phyloP scores from a whole-genome alignment of 202 grass and related monocot species.

The Dendrocalamus latiflorus region DNA sequence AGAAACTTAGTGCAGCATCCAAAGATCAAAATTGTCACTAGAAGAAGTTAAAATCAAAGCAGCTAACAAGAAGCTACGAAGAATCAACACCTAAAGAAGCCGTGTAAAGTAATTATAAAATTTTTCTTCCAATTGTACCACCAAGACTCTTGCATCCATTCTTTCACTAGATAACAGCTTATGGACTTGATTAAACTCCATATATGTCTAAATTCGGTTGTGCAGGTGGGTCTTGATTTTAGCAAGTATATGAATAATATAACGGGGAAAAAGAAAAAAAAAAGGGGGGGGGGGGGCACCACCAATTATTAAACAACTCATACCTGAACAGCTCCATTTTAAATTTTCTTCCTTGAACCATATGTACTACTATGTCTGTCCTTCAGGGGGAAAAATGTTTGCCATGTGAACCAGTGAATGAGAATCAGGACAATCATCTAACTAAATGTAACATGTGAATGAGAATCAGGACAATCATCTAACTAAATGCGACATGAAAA shows the following conservation, averaged over 20 bases:
- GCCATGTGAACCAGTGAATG: not conserved
- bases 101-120: not conserved
- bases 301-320: not conserved
- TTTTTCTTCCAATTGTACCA: not conserved
- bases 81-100: not conserved
- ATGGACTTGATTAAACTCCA: too few species aligned
- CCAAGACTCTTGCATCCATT: not conserved
- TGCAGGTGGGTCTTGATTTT: not conserved
- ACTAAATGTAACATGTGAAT: too few species aligned
- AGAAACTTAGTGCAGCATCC: not conserved
- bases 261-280: not conserved
- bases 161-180: not conserved
- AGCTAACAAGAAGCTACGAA: not conserved
- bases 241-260: not conserved
- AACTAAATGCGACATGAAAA: not conserved
- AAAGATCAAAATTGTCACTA: not conserved
- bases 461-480: not conserved
- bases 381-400: not conserved
- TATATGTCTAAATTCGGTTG: not conserved
- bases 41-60: not conserved
- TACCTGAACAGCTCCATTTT: not conserved
- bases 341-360: not conserved
- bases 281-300: too few species aligned
- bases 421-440: too few species aligned
- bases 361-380: not conserved